Conservation (phyloP, 2,329 filamentous ascomycete genomes). For the Sphaerulina populicola region DNA sequence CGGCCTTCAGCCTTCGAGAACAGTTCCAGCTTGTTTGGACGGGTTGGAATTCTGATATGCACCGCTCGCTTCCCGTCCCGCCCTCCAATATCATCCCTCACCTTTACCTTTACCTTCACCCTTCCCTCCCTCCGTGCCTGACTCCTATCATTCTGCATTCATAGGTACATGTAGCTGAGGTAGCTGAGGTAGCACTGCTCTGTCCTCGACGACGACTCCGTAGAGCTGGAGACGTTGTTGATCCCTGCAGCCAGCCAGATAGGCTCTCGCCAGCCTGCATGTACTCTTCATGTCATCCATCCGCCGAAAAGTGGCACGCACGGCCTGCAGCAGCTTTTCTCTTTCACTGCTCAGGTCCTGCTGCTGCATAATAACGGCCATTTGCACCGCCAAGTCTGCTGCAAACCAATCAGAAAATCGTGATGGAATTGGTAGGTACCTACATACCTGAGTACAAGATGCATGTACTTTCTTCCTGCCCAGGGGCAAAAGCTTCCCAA, state of each 20-base stretch:
- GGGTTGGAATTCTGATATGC: too few species aligned
- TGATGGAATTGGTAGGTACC: too few species aligned
- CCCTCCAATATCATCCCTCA: too few species aligned
- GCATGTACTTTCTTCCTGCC: slow-evolving; percentile 3
- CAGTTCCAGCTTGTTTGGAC: too few species aligned
- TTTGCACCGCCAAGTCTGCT: background rate
- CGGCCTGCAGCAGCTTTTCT: too few species aligned
- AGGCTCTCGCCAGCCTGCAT: background rate
- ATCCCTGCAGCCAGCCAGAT: background rate
- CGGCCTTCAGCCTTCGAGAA: too few species aligned
- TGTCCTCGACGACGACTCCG: background rate
- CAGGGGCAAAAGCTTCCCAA: slow-evolving; percentile 13
- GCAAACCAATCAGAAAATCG: slow-evolving; percentile 3
- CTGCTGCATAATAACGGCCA: slow-evolving; percentile 2
- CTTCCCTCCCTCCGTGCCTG: too few species aligned
- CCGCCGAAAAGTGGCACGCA: background rate
- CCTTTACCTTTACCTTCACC: too few species aligned
- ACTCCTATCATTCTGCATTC: too few species aligned
- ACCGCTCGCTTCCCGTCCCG: too few species aligned
- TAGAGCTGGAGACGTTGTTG: background rate
- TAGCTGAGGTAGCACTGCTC: too few species aligned
- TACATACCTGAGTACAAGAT: slow-evolving; percentile 2
- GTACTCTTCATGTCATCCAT: background rate
- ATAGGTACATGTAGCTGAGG: too few species aligned
- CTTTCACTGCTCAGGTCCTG: background rate